Evolutionary conservation across 208 protist genomes (phyloP).

Genomic region (Angomonas deanei): DNA sequence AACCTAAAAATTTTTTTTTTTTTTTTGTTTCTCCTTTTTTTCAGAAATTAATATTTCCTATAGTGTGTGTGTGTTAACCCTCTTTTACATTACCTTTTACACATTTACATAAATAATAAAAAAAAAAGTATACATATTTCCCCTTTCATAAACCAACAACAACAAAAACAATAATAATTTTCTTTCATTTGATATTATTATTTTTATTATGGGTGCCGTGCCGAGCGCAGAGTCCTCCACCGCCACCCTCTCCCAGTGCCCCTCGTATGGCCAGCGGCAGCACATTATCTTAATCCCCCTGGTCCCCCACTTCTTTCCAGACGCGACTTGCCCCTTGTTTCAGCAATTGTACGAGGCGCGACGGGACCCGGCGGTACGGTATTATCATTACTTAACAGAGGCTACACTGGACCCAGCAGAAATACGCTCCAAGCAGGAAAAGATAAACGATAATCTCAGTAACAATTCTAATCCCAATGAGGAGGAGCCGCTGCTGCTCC

Average conservation of each 20-base stretch:
- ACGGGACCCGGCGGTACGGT: conserved; percentile 53
- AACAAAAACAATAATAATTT: not conserved
- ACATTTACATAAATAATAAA: not conserved
- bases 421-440: not conserved
- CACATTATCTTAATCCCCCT: conserved; percentile 52
- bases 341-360: conserved; percentile 50
- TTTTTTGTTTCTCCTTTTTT: conserved; percentile 4
- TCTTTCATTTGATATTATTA: too few relatives aligned
- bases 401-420: not conserved
- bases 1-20: not conserved
- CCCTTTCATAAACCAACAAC: not conserved
- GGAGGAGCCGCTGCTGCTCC: not conserved
- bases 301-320: conserved; percentile 49
- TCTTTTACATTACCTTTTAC: too few relatives aligned
- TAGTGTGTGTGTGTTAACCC: too few relatives aligned
- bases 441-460: not conserved
- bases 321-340: conserved; percentile 40
- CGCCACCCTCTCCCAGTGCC: conserved; percentile 18
- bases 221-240: conserved; percentile 38
- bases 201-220: conserved; percentile 44
- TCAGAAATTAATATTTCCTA: not conserved
- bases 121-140: not conserved
- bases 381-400: conserved; percentile 40
- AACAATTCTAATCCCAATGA: not conserved
- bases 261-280: conserved; percentile 38